Evolutionary conservation across 164 flowering plant genomes (phyloP).

Genomic region (Vitis vinifera): DNA sequence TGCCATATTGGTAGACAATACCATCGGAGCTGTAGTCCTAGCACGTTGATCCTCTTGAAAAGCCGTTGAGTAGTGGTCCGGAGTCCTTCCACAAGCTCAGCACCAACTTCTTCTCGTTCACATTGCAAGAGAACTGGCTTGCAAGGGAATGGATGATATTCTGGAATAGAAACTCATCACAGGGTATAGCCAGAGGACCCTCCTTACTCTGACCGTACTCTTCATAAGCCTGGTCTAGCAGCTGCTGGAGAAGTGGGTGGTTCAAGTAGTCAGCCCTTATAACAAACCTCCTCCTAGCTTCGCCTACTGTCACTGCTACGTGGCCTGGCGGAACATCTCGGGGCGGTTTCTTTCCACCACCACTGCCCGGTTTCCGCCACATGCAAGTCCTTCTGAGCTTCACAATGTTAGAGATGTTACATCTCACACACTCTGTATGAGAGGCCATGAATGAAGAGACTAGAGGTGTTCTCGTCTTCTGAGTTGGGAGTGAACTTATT

Average conservation of each 20-base stretch:
- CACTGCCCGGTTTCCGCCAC: slow-evolving; percentile 17
- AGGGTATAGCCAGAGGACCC: slow-evolving; percentile 28
- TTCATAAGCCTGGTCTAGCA: slow-evolving; percentile 27
- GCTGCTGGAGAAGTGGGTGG: slow-evolving; percentile 24
- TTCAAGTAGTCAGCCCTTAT: slow-evolving; percentile 24
- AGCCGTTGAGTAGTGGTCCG: slow-evolving; percentile 9
- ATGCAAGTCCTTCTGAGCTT: slow-evolving; percentile 12
- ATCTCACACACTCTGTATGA: not conserved
- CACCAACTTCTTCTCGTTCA: not conserved
- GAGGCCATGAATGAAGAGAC: slow-evolving; percentile 1
- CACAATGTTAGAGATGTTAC: slow-evolving; percentile 15
- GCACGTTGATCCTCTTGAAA: not conserved
- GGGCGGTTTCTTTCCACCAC: slow-evolving; percentile 14
- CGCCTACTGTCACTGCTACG: slow-evolving; percentile 24
- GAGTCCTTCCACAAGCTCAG: slow-evolving; percentile 8
- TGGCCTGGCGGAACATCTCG: slow-evolving; percentile 33
- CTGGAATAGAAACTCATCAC: slow-evolving; percentile 24
- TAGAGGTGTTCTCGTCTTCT: not conserved
- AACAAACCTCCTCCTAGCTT: slow-evolving; percentile 21
- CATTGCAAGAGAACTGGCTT: not conserved
- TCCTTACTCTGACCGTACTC: slow-evolving; percentile 12
- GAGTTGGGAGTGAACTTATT: not conserved
- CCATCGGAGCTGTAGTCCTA: not conserved
- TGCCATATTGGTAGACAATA: too few species aligned
- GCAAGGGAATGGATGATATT: slow-evolving; percentile 14